Evolutionary conservation across 768 basidiomycete genomes (phyloP).

Genomic region (Tremella fuciformis): DNA sequence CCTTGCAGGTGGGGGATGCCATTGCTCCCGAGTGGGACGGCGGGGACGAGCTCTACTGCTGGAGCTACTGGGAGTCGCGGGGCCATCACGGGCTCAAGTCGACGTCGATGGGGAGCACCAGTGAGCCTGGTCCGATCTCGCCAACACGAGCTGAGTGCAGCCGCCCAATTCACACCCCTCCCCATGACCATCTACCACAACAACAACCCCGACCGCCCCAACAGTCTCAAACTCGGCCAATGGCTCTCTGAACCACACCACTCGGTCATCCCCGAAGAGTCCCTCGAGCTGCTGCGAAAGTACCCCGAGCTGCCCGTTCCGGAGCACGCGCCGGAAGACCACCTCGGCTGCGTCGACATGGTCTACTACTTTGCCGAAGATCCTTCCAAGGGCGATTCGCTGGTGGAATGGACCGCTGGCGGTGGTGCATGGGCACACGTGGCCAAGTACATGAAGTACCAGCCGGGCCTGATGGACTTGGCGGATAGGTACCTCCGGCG

Average conservation of each 20-base stretch:
- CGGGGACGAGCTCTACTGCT: constrained; percentile 9
- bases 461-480: constrained; percentile 6
- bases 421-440: not conserved
- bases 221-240: no score
- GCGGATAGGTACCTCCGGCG: constrained; percentile 12
- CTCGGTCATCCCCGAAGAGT: constrained; percentile 4
- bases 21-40: constrained; percentile 9
- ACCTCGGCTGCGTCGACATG: not conserved
- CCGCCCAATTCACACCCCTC: no score
- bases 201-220: no score
- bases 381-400: not conserved
- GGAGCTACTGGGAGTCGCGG: not conserved
- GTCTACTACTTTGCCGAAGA: not conserved
- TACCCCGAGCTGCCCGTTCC: constrained; percentile 1
- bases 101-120: no score
- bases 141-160: no score
- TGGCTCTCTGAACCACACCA: not conserved
- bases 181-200: no score
- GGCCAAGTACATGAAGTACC: constrained; percentile 12
- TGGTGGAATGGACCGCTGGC: not conserved
- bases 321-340: not conserved
- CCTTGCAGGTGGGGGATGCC: constrained; percentile 3
- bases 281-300: not conserved
- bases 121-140: no score
- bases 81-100: not conserved